Base-by-base conservation (phyloP, 345 rosid species). In the Pugionium cornutum region DNA sequence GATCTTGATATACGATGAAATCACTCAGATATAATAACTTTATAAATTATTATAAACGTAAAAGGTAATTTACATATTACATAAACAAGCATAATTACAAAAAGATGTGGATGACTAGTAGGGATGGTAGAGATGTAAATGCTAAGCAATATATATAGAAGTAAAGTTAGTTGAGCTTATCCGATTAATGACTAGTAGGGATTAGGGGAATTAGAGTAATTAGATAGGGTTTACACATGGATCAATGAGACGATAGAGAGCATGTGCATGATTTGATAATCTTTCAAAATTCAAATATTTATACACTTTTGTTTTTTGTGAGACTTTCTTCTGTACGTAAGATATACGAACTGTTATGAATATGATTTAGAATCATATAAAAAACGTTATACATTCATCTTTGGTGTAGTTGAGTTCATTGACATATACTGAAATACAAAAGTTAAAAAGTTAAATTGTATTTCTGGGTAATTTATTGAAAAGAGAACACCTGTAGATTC, bases 221-320 rank as follows among this genome's bases (percentile, higher is more conserved):
- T 53, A 67, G 73, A 28, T 61, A 74, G 77, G 69, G 34, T 67
- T 7, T 53, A 74, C 77, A 74, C 64, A 62, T 74, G 77, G 77
- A 53, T 74, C 73, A 67, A 74, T 67, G 41, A 67, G 42, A 67
- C 3, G 69, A 74, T 4, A 55, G 65, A 1, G 54, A 54, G 77
- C 77, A 74, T 67, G 73, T 67, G 77, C 72, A 73, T 66, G 55
- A 31, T 47, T 61, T 67, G 34, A 33, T 41, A 48, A 33, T 61
- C 58, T 39, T 74, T 33, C 58, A 41, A 62, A 47, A 32, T 74
- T 33, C 58, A 41, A 62, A 47, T 18, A 9, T 51, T 5, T 58
- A 45, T 37, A 33, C 60, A 53, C 32, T 25, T 40, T 44, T 25
- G 2, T 3, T 36, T 0, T 37, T 73, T 73, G 73, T 18, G 18